Percentiles rank a stretch among this genome's conserved stretches.
Evolutionary conservation across 345 rosid genomes (phyloP).

Genomic region (Aethionema arabicum): DNA sequence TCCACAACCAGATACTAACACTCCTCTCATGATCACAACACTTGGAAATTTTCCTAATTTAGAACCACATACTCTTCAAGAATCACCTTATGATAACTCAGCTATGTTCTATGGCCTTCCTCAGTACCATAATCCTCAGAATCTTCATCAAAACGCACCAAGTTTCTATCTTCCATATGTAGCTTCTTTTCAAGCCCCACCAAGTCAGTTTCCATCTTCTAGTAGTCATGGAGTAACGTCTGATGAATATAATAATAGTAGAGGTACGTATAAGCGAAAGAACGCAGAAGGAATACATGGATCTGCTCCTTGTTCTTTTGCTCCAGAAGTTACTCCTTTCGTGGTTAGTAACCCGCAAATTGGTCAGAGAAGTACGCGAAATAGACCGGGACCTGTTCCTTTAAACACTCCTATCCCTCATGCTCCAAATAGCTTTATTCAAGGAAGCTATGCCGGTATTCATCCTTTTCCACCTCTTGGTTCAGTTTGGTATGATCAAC

Average conservation of each 20-base stretch:
- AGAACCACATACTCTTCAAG: constrained; percentile 52
- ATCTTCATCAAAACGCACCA: constrained; percentile 48
- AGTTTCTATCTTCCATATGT: constrained; percentile 56
- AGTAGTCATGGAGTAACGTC: constrained; percentile 58
- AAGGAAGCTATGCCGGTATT: constrained; percentile 52
- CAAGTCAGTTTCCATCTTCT: constrained; percentile 62
- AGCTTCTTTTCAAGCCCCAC: constrained; percentile 43
- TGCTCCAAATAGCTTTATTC: constrained; percentile 49
- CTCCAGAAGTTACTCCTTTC: constrained; percentile 34
- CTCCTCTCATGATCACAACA: constrained; percentile 44
- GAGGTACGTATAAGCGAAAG: constrained; percentile 63
- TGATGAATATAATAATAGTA: constrained; percentile 53
- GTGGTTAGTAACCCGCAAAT: constrained; percentile 38
- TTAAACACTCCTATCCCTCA: constrained; percentile 54
- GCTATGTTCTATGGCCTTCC: constrained; percentile 54
- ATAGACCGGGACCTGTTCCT: constrained; percentile 52
- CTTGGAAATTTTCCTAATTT: constrained; percentile 46
- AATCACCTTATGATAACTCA: constrained; percentile 48
- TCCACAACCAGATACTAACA: constrained; percentile 46
- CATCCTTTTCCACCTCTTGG: constrained; percentile 61
- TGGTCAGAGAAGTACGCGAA: constrained; percentile 49
- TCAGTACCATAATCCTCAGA: constrained; percentile 51
- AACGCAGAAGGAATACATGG: constrained; percentile 54
- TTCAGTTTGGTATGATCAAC: constrained; percentile 39
- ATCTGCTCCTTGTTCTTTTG: constrained; percentile 36